Percentiles rank a stretch among this genome's conserved stretches.
Evolutionary conservation across 768 basidiomycete genomes (phyloP).

Genomic region (Amanita phalloides): DNA sequence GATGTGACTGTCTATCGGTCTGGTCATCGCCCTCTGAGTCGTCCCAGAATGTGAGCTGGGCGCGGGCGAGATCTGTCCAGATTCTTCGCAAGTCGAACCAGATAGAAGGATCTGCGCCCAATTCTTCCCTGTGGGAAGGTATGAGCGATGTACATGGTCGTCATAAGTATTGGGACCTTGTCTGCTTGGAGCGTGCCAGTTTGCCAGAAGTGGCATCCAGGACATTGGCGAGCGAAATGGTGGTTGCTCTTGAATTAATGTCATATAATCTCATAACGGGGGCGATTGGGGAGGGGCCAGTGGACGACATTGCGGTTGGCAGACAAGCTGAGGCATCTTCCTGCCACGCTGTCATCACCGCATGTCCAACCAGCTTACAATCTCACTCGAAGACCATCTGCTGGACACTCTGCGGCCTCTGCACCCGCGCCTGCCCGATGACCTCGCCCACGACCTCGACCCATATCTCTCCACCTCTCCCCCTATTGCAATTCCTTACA

Average conservation of each 20-base stretch:
- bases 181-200: slow-evolving; percentile 35
- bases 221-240: slow-evolving; percentile 20
- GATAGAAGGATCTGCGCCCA: slow-evolving; percentile 32
- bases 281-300: slow-evolving; percentile 1
- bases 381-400: slow-evolving; percentile 65
- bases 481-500: slow-evolving; percentile 49
- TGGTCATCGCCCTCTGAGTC: slow-evolving; percentile 27
- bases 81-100: slow-evolving; percentile 45
- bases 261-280: slow-evolving; percentile 29
- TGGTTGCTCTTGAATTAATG: slow-evolving; percentile 21
- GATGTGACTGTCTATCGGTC: slow-evolving; percentile 19
- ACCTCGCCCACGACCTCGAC: slow-evolving; percentile 30
- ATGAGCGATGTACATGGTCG: neutral
- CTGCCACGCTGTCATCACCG: neutral
- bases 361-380: slow-evolving; percentile 29
- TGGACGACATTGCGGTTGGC: slow-evolving; percentile 5
- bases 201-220: slow-evolving; percentile 41
- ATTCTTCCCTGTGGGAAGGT: slow-evolving; percentile 14
- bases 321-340: neutral
- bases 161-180: slow-evolving; percentile 19
- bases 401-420: slow-evolving; percentile 36
- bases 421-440: slow-evolving; percentile 30
- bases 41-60: slow-evolving; percentile 42
- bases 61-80: slow-evolving; percentile 43
- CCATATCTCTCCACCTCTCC: slow-evolving; percentile 24